Evolutionary conservation across 106 monocot species (phyloP).

Genomic region (Iris macrosiphon): DNA sequence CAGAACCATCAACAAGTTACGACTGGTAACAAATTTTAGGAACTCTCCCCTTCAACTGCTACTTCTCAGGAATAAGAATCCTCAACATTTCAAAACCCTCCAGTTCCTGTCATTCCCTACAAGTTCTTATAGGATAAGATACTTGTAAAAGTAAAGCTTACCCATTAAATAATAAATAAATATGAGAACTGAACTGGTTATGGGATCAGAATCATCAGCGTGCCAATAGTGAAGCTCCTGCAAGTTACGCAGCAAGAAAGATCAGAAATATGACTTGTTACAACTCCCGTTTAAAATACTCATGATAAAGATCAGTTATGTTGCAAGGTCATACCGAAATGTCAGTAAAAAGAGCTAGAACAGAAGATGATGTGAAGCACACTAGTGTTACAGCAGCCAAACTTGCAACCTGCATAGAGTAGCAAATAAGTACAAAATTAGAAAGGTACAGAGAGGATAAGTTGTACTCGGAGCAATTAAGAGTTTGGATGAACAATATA

Average conservation of each 20-base stretch:
- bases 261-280: too few relatives aligned
- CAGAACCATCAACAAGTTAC: too few relatives aligned
- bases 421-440: background rate
- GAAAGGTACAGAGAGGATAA: too few relatives aligned
- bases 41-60: too few relatives aligned
- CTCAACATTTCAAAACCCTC: too few relatives aligned
- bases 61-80: too few relatives aligned
- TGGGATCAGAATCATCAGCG: constrained; percentile 16
- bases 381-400: constrained; percentile 70
- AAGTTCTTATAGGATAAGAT: too few relatives aligned
- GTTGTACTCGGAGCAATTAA: background rate
- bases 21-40: too few relatives aligned
- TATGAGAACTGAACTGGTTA: constrained; percentile 37
- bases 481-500: background rate
- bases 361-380: constrained; percentile 67
- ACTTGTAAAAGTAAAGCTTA: constrained; percentile 15
- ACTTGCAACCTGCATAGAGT: constrained; percentile 68
- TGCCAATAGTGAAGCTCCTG: constrained; percentile 53
- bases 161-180: constrained; percentile 73
- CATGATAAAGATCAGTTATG: background rate
- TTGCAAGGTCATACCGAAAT: constrained; percentile 49
- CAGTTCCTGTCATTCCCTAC: too few relatives aligned
- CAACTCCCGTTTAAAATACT: background rate
- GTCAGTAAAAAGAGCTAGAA: constrained; percentile 67
- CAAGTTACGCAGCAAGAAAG: constrained; percentile 11